These are phyloP conservation scores for Diaporthe ilicicola DNA, from an alignment of 2,329 filamentous ascomycete species.

Conservation along the genomic window DNA sequence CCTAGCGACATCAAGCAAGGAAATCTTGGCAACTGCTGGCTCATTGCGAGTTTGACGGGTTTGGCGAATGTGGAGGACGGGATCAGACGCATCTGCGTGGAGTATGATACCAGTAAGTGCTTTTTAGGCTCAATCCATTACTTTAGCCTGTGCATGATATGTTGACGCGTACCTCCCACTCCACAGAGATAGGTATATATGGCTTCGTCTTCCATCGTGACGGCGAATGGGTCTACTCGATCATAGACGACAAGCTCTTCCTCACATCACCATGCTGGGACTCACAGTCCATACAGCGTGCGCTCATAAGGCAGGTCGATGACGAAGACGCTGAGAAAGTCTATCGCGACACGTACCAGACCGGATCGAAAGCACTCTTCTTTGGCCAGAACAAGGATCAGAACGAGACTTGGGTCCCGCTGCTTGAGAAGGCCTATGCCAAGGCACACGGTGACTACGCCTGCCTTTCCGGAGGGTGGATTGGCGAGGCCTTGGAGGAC, in stretches of 20 bases:
- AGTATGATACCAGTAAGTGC: constrained; percentile 66
- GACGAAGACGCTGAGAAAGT: constrained; percentile 71
- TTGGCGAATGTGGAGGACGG: constrained; percentile 76
- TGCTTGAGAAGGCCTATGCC: constrained; percentile 82
- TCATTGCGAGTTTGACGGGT: constrained; percentile 80
- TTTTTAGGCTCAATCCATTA: constrained; percentile 41
- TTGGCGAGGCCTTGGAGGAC: constrained; percentile 67
- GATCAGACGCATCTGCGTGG: constrained; percentile 79
- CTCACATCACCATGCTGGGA: constrained; percentile 85
- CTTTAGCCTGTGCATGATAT: constrained; percentile 39
- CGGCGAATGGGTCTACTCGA: constrained; percentile 90
- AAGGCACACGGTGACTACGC: constrained; percentile 84
- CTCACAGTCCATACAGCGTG: constrained; percentile 77
- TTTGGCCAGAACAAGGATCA: constrained; percentile 79
- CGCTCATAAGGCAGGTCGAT: constrained; percentile 78
- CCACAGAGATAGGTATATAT: constrained; percentile 77
- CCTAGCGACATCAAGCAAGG: constrained; percentile 83
- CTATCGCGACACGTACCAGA: constrained; percentile 76
- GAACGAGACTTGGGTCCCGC: constrained; percentile 82
- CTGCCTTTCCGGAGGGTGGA: constrained; percentile 77
- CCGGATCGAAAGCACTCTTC: constrained; percentile 77
- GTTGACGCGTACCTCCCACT: not conserved
- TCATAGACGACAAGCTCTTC: constrained; percentile 91
- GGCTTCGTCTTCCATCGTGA: constrained; percentile 90
- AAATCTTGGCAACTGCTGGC: constrained; percentile 82